Evolutionary conservation across 2,329 filamentous ascomycete genomes (phyloP).

Genomic region (Penicillium sp.): DNA sequence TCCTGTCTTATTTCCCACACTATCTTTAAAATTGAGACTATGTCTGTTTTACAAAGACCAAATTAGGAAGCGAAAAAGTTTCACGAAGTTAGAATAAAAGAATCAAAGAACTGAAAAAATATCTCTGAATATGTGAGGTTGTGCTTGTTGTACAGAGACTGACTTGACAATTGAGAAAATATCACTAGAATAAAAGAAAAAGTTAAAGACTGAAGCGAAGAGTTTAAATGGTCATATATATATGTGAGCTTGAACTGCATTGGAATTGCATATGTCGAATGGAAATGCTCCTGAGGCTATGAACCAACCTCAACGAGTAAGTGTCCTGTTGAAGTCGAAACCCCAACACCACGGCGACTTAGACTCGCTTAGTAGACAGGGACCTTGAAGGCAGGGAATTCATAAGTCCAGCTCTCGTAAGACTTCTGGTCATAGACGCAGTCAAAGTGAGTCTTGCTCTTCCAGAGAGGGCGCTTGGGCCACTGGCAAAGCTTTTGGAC

Average conservation of each 20-base stretch:
- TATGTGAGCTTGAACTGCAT: neutral
- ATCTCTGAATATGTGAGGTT: too few species aligned
- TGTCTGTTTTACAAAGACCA: too few species aligned
- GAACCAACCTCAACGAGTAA: too few species aligned
- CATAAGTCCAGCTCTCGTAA: slow-evolving; percentile 42
- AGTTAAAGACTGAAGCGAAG: neutral
- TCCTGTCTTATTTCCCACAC: neutral
- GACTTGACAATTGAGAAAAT: too few species aligned
- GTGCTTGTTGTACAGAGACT: too few species aligned
- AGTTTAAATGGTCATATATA: neutral
- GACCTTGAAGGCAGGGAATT: slow-evolving; percentile 40
- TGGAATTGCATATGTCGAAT: neutral
- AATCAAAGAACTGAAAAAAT: neutral
- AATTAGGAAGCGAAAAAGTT: too few species aligned
- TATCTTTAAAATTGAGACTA: neutral
- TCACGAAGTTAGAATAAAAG: too few species aligned
- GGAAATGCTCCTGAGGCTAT: too few species aligned
- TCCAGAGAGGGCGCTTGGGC: slow-evolving; percentile 34
- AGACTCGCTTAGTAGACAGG: slow-evolving; percentile 34
- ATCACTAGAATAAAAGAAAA: too few species aligned
- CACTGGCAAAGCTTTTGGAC: slow-evolving; percentile 38
- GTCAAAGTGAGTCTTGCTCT: slow-evolving; percentile 31
- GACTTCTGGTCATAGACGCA: slow-evolving; percentile 42
- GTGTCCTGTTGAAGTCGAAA: too few species aligned
- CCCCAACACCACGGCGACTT: neutral